phyloP scores from a whole-genome alignment of 2,329 filamentous ascomycete genomes.

The Xylariales sp. region DNA sequence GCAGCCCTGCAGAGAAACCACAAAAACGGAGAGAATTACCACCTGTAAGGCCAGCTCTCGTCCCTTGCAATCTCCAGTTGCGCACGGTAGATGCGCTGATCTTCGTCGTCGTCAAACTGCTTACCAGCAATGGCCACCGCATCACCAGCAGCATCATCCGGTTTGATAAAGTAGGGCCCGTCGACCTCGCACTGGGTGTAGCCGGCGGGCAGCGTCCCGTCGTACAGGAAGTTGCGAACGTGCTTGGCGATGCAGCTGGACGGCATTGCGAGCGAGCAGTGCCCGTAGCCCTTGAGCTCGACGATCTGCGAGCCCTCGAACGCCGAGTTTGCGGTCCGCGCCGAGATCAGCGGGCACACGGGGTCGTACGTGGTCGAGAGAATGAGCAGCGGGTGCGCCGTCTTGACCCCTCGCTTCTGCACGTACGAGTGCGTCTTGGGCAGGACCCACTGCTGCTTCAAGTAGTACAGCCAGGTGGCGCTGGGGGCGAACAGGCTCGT shows the following conservation, averaged over 20 bases:
- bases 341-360: slow-evolving; percentile 44
- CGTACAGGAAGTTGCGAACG: slow-evolving; percentile 29
- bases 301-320: slow-evolving; percentile 33
- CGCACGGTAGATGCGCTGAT: too few relatives aligned
- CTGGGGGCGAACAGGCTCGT: slow-evolving; percentile 22
- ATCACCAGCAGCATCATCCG: too few relatives aligned
- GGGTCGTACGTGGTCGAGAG: slow-evolving; percentile 54
- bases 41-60: too few relatives aligned
- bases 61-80: too few relatives aligned
- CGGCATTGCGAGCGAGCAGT: slow-evolving; percentile 32
- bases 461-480: slow-evolving; percentile 20
- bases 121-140: too few relatives aligned
- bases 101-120: too few relatives aligned
- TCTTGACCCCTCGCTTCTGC: slow-evolving; percentile 27
- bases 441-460: slow-evolving; percentile 24
- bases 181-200: slow-evolving; percentile 33
- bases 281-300: slow-evolving; percentile 37
- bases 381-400: slow-evolving; percentile 47
- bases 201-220: slow-evolving; percentile 30
- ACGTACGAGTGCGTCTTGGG: slow-evolving; percentile 23
- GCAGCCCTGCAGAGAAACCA: too few relatives aligned
- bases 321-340: slow-evolving; percentile 25
- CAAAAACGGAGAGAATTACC: too few relatives aligned
- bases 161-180: slow-evolving; percentile 30
- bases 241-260: slow-evolving; percentile 31